Base-by-base conservation (phyloP, 2,329 filamentous ascomycete species). In the Claviceps paspali region DNA sequence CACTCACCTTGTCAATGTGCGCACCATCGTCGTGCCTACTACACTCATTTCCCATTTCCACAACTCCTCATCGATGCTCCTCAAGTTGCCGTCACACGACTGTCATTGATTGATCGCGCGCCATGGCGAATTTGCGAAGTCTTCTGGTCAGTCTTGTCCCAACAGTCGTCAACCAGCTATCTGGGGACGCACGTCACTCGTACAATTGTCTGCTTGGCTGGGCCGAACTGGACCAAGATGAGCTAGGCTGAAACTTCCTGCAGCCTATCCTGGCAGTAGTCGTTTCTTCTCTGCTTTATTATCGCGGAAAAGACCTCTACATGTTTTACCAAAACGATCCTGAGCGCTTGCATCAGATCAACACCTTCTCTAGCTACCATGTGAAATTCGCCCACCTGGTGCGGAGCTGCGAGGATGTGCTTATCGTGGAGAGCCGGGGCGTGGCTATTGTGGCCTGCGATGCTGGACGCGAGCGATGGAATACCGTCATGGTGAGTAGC, bases 401-500 rank as follows among this genome's bases (percentile, higher is more conserved):
- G 24, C 52, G 59, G 14, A 62, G 49, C 38, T 64, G 61, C 21
- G 60, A 64, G 36, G 61, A 64, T 47, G 52, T 44, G 1, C 27
- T 62, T 11, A 46, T 63, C 7, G 37, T 63, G 1, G 54, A 62
- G 38, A 47, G 51, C 1, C 36, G 49, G 10, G 53, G 56, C 12
- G 4, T 62, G 2, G 61, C 59, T 2, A 46, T 64, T 21, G 33
- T 61, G 3, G 53, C 49, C 11, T 63, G 60, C 33, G 61, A 63
- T 15, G 44, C 53, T 1, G 61, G 60, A 4, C 50, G 60, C 3
- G 61, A 63, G 39, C 51, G 46, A 7, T 58, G 52, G 48, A 63
- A 64, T 42, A 61, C 56, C 3, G 60, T 63, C 41, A 60, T 63
- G 59, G 61, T 56, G 22, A 18, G 47, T 34, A 14, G 15, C 1